Evolutionary conservation across 2,329 filamentous ascomycete genomes (phyloP), one percentile per base, ranked within the genome.

Genomic region (Thelonectria olida): DNA sequence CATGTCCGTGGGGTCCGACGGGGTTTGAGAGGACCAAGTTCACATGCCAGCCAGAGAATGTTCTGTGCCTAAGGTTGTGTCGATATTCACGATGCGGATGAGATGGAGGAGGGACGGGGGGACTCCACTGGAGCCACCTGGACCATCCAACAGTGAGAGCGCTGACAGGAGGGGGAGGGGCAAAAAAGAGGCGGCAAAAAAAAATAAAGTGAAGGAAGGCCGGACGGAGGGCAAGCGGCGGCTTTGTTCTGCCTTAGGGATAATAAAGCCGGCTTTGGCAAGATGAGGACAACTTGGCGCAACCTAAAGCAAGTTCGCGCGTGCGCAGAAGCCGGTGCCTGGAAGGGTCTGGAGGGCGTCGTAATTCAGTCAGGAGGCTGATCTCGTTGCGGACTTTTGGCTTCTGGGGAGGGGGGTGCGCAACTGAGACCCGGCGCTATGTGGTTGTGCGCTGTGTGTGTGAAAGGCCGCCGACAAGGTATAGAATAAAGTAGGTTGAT

Each of bases 1-100:
- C 76, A 78, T 78, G 62, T 67, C 71, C 67, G 63, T 27, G 39
- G 52, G 64, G 44, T 63, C 61, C 57, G 61, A 58, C 52, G 55
- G 39, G 56, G 20, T 31, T 54, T 41, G 47, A 53, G 52, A 52
- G 52, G 39, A 51, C 44, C 51, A 54, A 62, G 53, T 56, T 74
- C 72, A 74, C 74, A 77, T 76, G 68, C 72, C 74, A 68, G 64
- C 44, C 50, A 38, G 27, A 48, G 49, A 58, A 41, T 31, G 36
- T 25, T 44, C 50, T 54, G 51, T 9, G 45, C 31, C 28, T 25
- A 45, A 28, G 41, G 19, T 17, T 20, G 41, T 36, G 41, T 48
- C 34, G 42, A 22, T 15, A 4, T 34, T 34, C 31, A 34, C 31
- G 31, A 52, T 39, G 13, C 25, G 54, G 45, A 56, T 50, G 45